Evolutionary conservation across 768 basidiomycete species (phyloP).

Genomic region (Cystobasidium tubakii): DNA sequence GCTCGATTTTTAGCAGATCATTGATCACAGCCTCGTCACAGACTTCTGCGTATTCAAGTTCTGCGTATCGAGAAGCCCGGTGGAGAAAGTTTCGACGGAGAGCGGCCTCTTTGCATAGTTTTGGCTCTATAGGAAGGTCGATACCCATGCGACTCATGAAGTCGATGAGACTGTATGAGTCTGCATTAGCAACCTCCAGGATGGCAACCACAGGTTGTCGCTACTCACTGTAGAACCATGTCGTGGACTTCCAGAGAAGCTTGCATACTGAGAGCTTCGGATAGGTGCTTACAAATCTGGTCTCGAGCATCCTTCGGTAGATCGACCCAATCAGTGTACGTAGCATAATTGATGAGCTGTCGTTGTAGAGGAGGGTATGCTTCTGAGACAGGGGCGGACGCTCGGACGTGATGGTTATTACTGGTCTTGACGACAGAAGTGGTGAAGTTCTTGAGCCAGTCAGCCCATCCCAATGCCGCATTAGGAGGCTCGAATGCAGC

Average conservation of each 20-base stretch:
- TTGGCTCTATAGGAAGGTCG: not conserved
- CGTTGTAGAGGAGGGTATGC: conserved; percentile 28
- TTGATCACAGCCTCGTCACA: conserved; percentile 8
- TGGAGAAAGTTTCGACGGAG: conserved; percentile 7
- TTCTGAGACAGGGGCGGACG: conserved; percentile 8
- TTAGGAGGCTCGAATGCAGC: conserved; percentile 3
- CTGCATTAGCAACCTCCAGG: not conserved
- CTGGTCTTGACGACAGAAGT: not conserved
- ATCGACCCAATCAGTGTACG: conserved; percentile 13
- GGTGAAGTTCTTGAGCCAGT: conserved; percentile 10
- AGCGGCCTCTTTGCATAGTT: conserved; percentile 20
- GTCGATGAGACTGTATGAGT: conserved; percentile 9
- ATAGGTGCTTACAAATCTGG: conserved; percentile 8
- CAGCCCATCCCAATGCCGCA: not conserved
- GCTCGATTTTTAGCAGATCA: conserved; percentile 25
- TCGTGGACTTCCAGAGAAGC: conserved; percentile 27
- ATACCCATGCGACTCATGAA: conserved; percentile 36
- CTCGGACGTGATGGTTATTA: conserved; percentile 24
- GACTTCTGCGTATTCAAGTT: conserved; percentile 7
- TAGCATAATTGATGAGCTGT: conserved; percentile 26
- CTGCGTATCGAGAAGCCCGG: conserved; percentile 21
- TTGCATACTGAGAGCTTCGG: not conserved
- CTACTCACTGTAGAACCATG: conserved; percentile 10
- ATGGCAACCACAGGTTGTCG: not conserved
- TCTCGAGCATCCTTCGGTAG: not conserved